Evolutionary conservation across 2,329 filamentous ascomycete species (phyloP).

Genomic region (Paraphaeosphaeria minitans): DNA sequence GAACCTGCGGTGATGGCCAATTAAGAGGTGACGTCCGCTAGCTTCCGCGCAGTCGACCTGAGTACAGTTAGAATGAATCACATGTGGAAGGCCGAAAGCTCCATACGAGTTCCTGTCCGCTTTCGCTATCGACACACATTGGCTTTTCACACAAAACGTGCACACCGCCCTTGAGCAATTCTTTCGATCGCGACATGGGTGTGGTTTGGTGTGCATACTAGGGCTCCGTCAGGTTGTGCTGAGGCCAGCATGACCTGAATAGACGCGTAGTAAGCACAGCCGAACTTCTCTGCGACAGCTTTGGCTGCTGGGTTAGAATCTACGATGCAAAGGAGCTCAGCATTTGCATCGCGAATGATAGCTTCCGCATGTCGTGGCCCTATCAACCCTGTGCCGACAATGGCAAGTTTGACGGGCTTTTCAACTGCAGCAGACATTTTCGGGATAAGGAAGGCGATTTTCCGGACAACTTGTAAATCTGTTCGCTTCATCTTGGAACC

Average conservation of each 20-base stretch:
- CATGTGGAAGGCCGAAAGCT: neutral
- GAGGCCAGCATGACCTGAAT: slow-evolving; percentile 51
- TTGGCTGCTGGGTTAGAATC: slow-evolving; percentile 51
- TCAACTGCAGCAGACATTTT: neutral
- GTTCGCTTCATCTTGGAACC: neutral
- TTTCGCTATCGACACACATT: slow-evolving; percentile 51
- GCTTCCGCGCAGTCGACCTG: slow-evolving; percentile 28
- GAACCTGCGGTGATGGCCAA: slow-evolving; percentile 65
- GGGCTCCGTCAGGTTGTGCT: slow-evolving; percentile 57
- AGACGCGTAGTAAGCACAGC: slow-evolving; percentile 49
- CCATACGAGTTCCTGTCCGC: slow-evolving; percentile 41
- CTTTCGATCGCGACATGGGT: slow-evolving; percentile 59
- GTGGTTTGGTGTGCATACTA: slow-evolving; percentile 65
- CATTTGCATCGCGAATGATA: slow-evolving; percentile 46
- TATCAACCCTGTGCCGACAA: slow-evolving; percentile 57
- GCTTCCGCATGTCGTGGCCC: slow-evolving; percentile 58
- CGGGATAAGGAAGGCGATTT: too few species aligned
- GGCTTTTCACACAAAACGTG: slow-evolving; percentile 65
- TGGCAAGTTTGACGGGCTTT: slow-evolving; percentile 39
- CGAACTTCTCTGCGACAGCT: slow-evolving; percentile 43
- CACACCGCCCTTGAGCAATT: slow-evolving; percentile 55
- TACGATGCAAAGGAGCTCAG: slow-evolving; percentile 53
- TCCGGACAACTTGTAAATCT: neutral
- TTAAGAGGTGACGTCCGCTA: slow-evolving; percentile 52
- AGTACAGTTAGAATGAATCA: neutral